Evolutionary conservation across 1,139 yeast genomes (phyloP), one percentile per base, ranked within the genome.

Genomic region (Eremothecium cymbalariae): DNA sequence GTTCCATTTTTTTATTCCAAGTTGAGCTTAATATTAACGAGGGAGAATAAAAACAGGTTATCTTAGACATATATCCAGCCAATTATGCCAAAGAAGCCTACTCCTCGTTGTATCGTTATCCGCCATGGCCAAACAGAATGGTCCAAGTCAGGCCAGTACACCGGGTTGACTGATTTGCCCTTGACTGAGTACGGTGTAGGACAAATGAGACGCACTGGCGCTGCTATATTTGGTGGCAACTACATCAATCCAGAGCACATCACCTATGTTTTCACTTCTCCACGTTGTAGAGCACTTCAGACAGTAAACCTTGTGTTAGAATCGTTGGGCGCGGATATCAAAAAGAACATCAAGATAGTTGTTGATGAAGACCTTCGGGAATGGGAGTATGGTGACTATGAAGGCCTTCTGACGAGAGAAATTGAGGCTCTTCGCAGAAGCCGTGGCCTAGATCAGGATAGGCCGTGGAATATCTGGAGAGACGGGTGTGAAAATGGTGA

Each of bases 341-440:
- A 62, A 42, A 55, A 66, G 13, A 51, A 62, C 12, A 65, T 77
- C 36, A 62, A 66, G 2, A 51, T 71, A 25, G 59, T 63, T 29
- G 72, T 72, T 13, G 88, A 81, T 43, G 74, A 81, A 33, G 80
- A 79, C 48, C 61, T 85, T 33, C 70, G 93, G 45, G 97, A 88
- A 62, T 88, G 97, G 96, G 93, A 84, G 47, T 88, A 88, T 53
- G 97, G 97, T 47, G 93, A 83, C 50, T 88, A 88, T 57, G 97
- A 88, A 63, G 97, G 97, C 4, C 60, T 78, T 48, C 59, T 68
- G 38, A 81, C 94, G 1, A 59, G 63, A 9, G 74, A 86, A 47
- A 86, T 88, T 55, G 63, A 69, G 27, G 68, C 64, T 8, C 57
- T 73, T 45, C 72, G 96, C 50, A 62, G 63, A 30, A 54, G 62